A percentile compares a stretch with the other conserved stretches of the same genome.
phyloP scores from a whole-genome alignment of 163 green algal species.

The Chlorella variabilis region DNA sequence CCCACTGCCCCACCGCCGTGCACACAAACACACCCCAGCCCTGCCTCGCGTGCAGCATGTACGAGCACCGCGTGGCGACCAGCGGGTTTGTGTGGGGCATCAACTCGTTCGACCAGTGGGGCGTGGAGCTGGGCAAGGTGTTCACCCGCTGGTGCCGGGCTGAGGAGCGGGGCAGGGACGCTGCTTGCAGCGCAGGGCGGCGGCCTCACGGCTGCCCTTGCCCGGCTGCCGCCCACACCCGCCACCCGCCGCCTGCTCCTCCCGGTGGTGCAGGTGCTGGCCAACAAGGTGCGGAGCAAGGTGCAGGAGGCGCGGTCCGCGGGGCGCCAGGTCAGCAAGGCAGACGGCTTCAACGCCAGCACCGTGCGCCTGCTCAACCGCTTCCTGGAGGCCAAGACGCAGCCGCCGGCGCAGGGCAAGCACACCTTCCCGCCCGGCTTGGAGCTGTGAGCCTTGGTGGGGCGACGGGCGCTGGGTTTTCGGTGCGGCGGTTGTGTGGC shows the following conservation, averaged over 20 bases:
- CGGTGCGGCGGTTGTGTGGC: too few relatives aligned
- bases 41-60: slow-evolving; percentile 62
- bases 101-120: slow-evolving; percentile 99
- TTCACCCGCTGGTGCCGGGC: background rate
- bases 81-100: slow-evolving; percentile 98
- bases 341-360: slow-evolving; percentile 95
- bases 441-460: background rate
- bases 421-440: slow-evolving; percentile 33
- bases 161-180: too few relatives aligned
- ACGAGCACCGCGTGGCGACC: slow-evolving; percentile 96
- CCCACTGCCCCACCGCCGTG: too few relatives aligned
- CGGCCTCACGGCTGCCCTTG: too few relatives aligned
- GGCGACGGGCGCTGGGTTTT: too few relatives aligned
- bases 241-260: background rate
- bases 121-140: slow-evolving; percentile 99
- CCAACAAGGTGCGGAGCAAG: slow-evolving; percentile 71
- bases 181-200: too few relatives aligned
- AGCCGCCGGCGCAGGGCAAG: background rate
- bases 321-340: slow-evolving; percentile 42
- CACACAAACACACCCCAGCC: too few relatives aligned
- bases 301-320: slow-evolving; percentile 73
- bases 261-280: slow-evolving; percentile 55
- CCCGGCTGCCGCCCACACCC: background rate
- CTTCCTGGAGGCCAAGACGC: slow-evolving; percentile 63
- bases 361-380: slow-evolving; percentile 94